Conservation (phyloP, 345 rosid species). For the Rubroshorea leprosula region DNA sequence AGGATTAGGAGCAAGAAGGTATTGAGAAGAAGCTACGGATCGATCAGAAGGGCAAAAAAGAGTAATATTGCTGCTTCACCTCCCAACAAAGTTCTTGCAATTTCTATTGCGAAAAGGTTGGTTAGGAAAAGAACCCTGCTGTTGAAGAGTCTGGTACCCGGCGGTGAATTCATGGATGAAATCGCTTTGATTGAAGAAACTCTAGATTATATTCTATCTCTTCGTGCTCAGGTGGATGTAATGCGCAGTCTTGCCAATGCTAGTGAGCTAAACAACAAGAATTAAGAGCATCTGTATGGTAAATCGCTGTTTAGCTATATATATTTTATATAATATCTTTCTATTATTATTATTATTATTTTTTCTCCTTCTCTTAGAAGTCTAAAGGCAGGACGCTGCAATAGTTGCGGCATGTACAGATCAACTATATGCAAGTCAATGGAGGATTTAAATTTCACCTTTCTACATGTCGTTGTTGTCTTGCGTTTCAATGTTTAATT, state of each 20-base stretch:
- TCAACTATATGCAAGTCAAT: conserved; percentile 24
- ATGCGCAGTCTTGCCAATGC: conserved; percentile 50
- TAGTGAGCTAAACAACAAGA: conserved; percentile 18
- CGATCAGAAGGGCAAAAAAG: conserved; percentile 21
- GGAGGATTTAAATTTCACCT: conserved; percentile 6
- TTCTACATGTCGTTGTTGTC: background rate
- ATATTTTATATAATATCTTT: background rate
- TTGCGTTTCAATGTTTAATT: no score
- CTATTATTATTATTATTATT: no score
- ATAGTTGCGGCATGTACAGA: no score
- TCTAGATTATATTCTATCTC: conserved; percentile 71
- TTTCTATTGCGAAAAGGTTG: conserved; percentile 33
- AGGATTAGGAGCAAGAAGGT: conserved; percentile 64
- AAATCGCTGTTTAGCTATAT: conserved; percentile 4
- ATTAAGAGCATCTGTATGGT: conserved; percentile 20
- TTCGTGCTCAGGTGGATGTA: conserved; percentile 73
- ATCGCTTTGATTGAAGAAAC: conserved; percentile 63
- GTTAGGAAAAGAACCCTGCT: conserved; percentile 50
- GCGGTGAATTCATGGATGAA: conserved; percentile 61
- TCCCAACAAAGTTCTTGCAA: conserved; percentile 12
- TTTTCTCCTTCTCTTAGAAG: conserved; percentile 5
- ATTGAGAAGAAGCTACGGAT: conserved; percentile 38
- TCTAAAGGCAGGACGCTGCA: no score
- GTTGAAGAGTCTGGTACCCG: conserved; percentile 63
- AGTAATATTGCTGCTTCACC: conserved; percentile 2